A percentile compares a stretch with the other conserved stretches of the same genome.
These are phyloP conservation scores for Chalciporus piperatus DNA, from an alignment of 768 basidiomycete genomes.

Conservation along the genomic window DNA sequence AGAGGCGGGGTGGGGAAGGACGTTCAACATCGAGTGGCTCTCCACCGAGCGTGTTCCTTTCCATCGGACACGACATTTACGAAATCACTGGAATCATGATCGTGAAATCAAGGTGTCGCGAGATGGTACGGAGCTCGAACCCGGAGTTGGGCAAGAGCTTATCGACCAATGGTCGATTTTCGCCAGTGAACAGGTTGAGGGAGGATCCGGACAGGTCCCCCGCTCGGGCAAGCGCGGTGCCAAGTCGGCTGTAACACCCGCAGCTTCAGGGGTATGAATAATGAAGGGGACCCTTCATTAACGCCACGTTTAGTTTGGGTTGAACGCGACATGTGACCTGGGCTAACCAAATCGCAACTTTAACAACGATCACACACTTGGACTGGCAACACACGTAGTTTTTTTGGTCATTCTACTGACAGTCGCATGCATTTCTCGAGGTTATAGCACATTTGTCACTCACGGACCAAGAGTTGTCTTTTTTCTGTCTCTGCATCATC, in stretches of 20 bases:
- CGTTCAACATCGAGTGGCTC: slow-evolving; percentile 85
- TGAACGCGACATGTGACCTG: neutral
- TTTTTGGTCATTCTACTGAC: slow-evolving; percentile 9
- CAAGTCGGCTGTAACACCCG: neutral
- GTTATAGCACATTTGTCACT: neutral
- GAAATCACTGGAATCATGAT: slow-evolving; percentile 93
- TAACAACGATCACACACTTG: too few species aligned
- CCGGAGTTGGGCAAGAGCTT: slow-evolving; percentile 61
- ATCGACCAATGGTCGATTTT: slow-evolving; percentile 66
- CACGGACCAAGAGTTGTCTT: neutral
- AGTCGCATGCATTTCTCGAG: slow-evolving; percentile 21
- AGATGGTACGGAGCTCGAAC: slow-evolving; percentile 93
- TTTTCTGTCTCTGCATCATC: neutral
- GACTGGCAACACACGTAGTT: neutral
- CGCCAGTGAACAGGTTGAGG: slow-evolving; percentile 13
- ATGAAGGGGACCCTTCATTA: neutral
- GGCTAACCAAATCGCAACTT: neutral
- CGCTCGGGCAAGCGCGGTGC: slow-evolving; percentile 1
- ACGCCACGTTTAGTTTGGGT: neutral
- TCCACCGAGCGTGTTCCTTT: slow-evolving; percentile 72
- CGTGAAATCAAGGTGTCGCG: slow-evolving; percentile 77
- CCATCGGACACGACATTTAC: slow-evolving; percentile 68
- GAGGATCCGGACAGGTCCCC: neutral
- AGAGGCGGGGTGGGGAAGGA: slow-evolving; percentile 60
- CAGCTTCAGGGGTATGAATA: neutral